Evolutionary conservation across 2,329 filamentous ascomycete genomes (phyloP).

Genomic region (Allantophomopsis cytisporea): DNA sequence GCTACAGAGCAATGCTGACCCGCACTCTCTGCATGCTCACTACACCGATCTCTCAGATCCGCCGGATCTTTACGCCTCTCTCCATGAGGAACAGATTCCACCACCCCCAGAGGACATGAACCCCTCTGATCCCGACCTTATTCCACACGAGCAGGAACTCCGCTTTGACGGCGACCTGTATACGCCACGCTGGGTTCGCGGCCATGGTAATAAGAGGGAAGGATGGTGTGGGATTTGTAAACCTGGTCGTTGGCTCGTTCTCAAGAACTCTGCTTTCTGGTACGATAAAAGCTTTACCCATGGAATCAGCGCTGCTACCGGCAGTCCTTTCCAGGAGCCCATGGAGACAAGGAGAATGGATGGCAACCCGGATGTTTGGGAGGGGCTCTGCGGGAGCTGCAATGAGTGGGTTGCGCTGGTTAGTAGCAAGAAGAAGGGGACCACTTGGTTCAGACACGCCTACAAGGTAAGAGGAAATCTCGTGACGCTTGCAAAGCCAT

Average conservation of each 20-base stretch:
- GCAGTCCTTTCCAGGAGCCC: slow-evolving; percentile 65
- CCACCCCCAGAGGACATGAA: slow-evolving; percentile 75
- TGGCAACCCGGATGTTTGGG: slow-evolving; percentile 70
- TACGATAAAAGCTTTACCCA: slow-evolving; percentile 88
- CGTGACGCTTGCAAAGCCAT: background rate
- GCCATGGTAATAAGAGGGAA: slow-evolving; percentile 76
- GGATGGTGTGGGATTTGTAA: slow-evolving; percentile 88
- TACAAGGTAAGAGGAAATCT: slow-evolving; percentile 52
- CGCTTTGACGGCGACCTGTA: slow-evolving; percentile 73
- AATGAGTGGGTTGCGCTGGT: slow-evolving; percentile 72
- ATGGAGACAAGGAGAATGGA: slow-evolving; percentile 64
- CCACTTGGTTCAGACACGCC: slow-evolving; percentile 79
- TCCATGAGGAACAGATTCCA: slow-evolving; percentile 59
- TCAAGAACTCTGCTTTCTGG: slow-evolving; percentile 89
- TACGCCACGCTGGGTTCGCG: slow-evolving; percentile 72
- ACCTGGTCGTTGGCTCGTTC: slow-evolving; percentile 69
- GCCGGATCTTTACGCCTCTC: slow-evolving; percentile 62
- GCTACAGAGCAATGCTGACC: slow-evolving; percentile 62
- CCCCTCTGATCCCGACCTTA: slow-evolving; percentile 59
- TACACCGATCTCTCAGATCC: slow-evolving; percentile 64
- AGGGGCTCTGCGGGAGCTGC: slow-evolving; percentile 66
- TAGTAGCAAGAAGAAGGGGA: slow-evolving; percentile 85
- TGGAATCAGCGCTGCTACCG: slow-evolving; percentile 72
- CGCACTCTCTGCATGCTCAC: slow-evolving; percentile 52
- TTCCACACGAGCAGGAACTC: slow-evolving; percentile 66